Conservation (phyloP, 1,284 basidiomycete species). For the Boletus semigastroideus region DNA sequence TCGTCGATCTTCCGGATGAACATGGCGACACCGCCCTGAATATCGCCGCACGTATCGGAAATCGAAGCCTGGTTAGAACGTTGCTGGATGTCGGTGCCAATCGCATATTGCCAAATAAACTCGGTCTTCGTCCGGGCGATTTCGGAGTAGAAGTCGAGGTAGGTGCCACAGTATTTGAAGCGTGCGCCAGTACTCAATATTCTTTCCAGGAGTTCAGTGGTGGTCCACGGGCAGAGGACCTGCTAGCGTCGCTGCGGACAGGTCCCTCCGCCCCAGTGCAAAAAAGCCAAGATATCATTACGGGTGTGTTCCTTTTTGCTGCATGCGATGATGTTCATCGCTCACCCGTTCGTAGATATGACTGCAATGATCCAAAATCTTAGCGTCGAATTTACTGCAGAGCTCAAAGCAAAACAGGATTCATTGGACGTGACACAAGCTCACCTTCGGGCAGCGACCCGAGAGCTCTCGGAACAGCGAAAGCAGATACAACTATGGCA, state of each 20-base stretch:
- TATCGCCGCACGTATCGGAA: constrained; percentile 93
- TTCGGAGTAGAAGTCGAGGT: constrained; percentile 93
- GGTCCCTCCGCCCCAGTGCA: constrained; percentile 75
- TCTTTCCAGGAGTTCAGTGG: constrained; percentile 62
- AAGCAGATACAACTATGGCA: constrained; percentile 80
- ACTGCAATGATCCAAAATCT: constrained; percentile 80
- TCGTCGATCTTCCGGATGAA: constrained; percentile 93
- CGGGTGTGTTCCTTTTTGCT: constrained; percentile 50
- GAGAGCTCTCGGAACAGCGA: constrained; percentile 86
- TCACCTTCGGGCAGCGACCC: constrained; percentile 86
- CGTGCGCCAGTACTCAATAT: neutral
- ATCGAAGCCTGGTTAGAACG: constrained; percentile 83
- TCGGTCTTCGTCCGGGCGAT: constrained; percentile 90
- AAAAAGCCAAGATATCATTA: constrained; percentile 88
- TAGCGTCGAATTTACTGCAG: constrained; percentile 75
- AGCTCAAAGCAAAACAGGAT: constrained; percentile 87
- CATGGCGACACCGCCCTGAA: constrained; percentile 97
- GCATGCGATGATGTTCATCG: neutral
- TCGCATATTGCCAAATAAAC: constrained; percentile 87
- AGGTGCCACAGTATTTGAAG: constrained; percentile 22
- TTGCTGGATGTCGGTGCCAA: constrained; percentile 94
- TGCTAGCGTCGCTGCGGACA: constrained; percentile 66
- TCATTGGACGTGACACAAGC: constrained; percentile 82
- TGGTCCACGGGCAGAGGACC: constrained; percentile 72
- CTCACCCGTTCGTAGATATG: constrained; percentile 58